These are phyloP conservation scores for Pestalotiopsis sp. DNA, from an alignment of 2,329 filamentous ascomycete species.

Conservation along the genomic window DNA sequence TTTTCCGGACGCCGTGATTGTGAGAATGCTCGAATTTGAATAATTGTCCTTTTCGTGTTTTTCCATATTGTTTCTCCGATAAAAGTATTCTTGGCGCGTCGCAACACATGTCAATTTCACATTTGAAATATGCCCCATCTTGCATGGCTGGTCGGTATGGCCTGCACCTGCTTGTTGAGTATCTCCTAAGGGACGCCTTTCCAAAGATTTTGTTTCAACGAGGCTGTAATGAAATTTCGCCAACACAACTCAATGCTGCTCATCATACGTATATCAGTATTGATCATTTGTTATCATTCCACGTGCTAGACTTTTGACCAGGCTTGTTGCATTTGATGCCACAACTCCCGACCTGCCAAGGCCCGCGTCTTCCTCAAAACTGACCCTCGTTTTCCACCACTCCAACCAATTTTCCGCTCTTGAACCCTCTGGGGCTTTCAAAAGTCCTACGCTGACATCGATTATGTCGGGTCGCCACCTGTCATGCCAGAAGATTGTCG, in stretches of 20 bases:
- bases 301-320: constrained; percentile 30
- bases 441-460: constrained; percentile 65
- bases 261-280: neutral
- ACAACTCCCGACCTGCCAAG: constrained; percentile 31
- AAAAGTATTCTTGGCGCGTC: neutral
- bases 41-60: neutral
- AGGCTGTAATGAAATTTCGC: no score
- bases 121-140: neutral
- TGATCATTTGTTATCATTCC: constrained; percentile 17
- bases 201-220: no score
- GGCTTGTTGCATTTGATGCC: constrained; percentile 26
- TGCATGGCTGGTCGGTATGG: neutral
- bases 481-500: constrained; percentile 66
- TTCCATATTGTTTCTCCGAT: neutral
- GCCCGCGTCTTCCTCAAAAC: constrained; percentile 58
- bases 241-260: no score
- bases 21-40: neutral
- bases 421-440: constrained; percentile 53
- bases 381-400: constrained; percentile 62
- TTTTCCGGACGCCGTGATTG: neutral
- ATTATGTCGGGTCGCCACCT: constrained; percentile 56
- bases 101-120: neutral
- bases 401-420: constrained; percentile 62
- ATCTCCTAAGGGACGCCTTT: no score
- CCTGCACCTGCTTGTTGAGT: neutral